A percentile compares a stretch with the other conserved stretches of the same genome.
Evolutionary conservation across 2,329 filamentous ascomycete species (phyloP).

Genomic region (Aureobasidium leucospermi): DNA sequence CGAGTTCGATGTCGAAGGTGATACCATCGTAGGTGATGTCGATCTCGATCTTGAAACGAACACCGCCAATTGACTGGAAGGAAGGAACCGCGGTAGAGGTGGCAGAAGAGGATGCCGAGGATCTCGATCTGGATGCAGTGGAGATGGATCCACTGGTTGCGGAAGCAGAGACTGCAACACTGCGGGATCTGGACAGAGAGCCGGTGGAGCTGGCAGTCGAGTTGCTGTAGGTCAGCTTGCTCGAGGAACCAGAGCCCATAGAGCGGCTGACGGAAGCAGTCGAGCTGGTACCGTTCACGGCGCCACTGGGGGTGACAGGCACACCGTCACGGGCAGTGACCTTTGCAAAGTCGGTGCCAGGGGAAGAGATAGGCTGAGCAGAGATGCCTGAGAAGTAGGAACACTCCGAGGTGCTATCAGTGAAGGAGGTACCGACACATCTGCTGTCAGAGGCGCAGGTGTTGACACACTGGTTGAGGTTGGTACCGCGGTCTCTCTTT

Average conservation of each 20-base stretch:
- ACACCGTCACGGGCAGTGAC: background rate
- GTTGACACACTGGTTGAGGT: constrained; percentile 1
- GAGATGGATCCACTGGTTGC: background rate
- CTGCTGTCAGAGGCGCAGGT: background rate
- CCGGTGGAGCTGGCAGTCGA: background rate
- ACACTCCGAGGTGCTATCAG: background rate
- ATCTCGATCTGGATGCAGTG: background rate
- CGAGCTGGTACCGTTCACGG: background rate
- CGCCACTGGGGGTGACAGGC: background rate
- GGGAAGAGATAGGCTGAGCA: background rate
- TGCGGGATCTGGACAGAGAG: background rate
- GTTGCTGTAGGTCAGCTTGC: background rate
- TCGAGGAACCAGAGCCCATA: background rate
- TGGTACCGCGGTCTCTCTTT: background rate
- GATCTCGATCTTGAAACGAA: background rate
- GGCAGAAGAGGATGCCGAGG: background rate
- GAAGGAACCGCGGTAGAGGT: background rate
- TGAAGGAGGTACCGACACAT: constrained; percentile 2
- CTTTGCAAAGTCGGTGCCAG: constrained; percentile 1
- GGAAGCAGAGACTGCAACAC: background rate
- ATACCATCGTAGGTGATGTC: background rate
- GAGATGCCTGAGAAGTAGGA: background rate
- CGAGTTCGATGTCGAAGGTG: background rate
- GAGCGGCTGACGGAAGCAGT: background rate
- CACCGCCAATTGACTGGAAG: background rate